Conservation (phyloP, 169 alveolate genomes). For the Eimeria sp. region DNA sequence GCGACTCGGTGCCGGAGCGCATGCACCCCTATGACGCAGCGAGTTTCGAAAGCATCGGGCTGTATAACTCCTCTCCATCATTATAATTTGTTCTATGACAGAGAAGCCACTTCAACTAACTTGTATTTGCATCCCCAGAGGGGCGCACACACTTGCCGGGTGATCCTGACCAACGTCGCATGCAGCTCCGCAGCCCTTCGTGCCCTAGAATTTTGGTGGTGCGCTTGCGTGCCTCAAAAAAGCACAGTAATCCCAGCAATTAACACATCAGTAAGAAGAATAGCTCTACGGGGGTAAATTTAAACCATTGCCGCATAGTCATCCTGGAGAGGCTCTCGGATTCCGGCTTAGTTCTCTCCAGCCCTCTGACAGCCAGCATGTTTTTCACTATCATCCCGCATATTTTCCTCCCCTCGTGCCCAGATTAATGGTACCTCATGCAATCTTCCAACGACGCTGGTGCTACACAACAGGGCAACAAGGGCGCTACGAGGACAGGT, state of each 20-base stretch:
- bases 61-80: background rate
- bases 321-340: constrained; percentile 3
- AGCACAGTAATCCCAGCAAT: background rate
- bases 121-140: background rate
- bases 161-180: background rate
- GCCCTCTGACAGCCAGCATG: background rate
- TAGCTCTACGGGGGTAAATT: background rate
- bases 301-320: background rate
- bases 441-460: background rate
- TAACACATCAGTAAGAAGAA: background rate
- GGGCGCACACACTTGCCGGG: background rate
- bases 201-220: background rate
- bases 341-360: no score
- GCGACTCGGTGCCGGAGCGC: background rate
- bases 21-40: background rate
- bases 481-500: no score
- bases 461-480: background rate
- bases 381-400: background rate
- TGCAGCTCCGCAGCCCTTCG: background rate
- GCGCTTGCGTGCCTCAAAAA: background rate
- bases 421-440: background rate
- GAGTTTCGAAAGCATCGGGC: background rate
- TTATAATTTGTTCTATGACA: background rate
- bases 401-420: background rate
- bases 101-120: background rate